Conservation (phyloP, 495 filamentous ascomycete species). For the Delitschia confertaspora region DNA sequence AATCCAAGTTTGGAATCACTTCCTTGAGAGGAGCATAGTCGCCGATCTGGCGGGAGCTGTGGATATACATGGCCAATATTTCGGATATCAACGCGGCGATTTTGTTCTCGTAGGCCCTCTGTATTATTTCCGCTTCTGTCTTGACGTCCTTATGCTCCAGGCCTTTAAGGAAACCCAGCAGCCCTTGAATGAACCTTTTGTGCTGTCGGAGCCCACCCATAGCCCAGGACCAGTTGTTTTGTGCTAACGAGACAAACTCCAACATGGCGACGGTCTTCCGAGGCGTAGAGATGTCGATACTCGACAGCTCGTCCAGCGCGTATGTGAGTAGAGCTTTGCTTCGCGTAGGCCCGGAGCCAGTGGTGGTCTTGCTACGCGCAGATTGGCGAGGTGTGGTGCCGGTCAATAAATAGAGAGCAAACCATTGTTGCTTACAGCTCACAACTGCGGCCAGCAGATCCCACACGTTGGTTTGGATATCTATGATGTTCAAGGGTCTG, state of each 20-base stretch:
- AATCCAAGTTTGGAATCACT: slow-evolving; percentile 63
- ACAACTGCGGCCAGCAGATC: slow-evolving; percentile 77
- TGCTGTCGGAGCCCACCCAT: slow-evolving; percentile 69
- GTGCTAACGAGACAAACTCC: slow-evolving; percentile 73
- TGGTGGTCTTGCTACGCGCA: slow-evolving; percentile 43
- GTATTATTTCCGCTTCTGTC: slow-evolving; percentile 40
- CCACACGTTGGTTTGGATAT: slow-evolving; percentile 64
- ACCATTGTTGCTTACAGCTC: slow-evolving; percentile 87
- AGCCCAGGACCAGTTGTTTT: slow-evolving; percentile 89
- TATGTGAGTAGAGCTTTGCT: slow-evolving; percentile 59
- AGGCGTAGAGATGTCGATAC: slow-evolving; percentile 54
- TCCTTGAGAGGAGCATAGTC: slow-evolving; percentile 55
- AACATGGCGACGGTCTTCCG: slow-evolving; percentile 62
- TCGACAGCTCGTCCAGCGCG: slow-evolving; percentile 64
- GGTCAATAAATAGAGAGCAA: slow-evolving; percentile 85
- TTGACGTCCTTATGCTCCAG: slow-evolving; percentile 34
- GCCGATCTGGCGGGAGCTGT: slow-evolving; percentile 66
- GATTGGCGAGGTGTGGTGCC: slow-evolving; percentile 72
- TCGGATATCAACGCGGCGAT: slow-evolving; percentile 77
- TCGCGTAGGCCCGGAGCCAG: slow-evolving; percentile 35
- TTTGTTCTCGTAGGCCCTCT: slow-evolving; percentile 49
- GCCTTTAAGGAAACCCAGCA: slow-evolving; percentile 60
- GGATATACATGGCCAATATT: slow-evolving; percentile 83
- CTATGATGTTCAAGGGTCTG: slow-evolving; percentile 55
- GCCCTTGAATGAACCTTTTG: slow-evolving; percentile 55